Percentiles rank a stretch among this genome's conserved stretches.
phyloP scores from a whole-genome alignment of 208 protist species.

The Strigomonas culicis region DNA sequence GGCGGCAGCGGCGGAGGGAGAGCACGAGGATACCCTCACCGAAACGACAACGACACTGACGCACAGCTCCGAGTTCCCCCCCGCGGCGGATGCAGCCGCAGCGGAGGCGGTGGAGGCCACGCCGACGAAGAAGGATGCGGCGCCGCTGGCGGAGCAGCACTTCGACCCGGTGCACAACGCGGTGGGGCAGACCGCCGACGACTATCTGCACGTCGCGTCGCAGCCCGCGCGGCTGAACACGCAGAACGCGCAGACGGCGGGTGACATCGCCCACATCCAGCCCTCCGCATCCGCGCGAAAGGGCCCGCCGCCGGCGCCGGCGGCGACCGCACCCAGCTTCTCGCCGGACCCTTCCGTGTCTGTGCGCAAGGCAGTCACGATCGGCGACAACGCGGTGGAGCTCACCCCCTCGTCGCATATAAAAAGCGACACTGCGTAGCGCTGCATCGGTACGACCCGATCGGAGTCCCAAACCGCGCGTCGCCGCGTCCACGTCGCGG shows the following conservation, averaged over 20 bases:
- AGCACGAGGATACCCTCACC: constrained; percentile 11
- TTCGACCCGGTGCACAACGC: constrained; percentile 10
- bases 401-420: neutral
- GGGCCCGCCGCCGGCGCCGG: constrained; percentile 13
- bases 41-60: neutral
- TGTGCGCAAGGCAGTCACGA: neutral
- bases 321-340: constrained; percentile 3
- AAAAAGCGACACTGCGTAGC: too few species aligned
- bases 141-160: constrained; percentile 12
- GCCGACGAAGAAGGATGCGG: constrained; percentile 9
- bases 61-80: neutral
- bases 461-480: too few species aligned
- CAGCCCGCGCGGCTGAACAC: constrained; percentile 25
- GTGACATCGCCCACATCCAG: too few species aligned
- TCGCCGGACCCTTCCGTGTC: neutral
- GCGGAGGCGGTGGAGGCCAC: constrained; percentile 14
- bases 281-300: too few species aligned
- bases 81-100: constrained; percentile 15
- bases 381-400: constrained; percentile 3
- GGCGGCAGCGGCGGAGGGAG: constrained; percentile 5
- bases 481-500: too few species aligned
- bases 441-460: too few species aligned
- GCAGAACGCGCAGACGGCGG: neutral
- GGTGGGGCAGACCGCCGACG: constrained; percentile 16
- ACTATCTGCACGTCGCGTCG: constrained; percentile 25